Percentiles rank a stretch among this genome's conserved stretches.
Evolutionary conservation across 768 basidiomycete genomes (phyloP).

Genomic region (Tricholoma terreum): DNA sequence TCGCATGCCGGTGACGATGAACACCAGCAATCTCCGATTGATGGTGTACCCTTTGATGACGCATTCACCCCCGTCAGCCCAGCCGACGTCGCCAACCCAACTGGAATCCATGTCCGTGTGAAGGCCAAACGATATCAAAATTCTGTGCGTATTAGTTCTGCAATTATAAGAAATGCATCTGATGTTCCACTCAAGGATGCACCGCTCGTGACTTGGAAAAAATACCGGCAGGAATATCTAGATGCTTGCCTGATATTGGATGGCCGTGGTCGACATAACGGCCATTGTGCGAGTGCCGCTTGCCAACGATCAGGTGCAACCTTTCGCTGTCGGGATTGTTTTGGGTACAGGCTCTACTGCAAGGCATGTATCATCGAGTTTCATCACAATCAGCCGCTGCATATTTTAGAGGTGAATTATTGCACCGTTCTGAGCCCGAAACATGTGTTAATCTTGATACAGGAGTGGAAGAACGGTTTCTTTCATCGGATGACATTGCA

Average conservation of each 20-base stretch:
- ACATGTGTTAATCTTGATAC: neutral
- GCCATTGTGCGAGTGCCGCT: neutral
- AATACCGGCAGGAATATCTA: neutral
- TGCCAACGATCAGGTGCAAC: neutral
- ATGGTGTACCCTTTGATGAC: neutral
- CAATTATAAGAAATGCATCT: neutral
- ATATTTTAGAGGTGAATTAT: slow-evolving; percentile 2
- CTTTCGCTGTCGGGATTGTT: slow-evolving; percentile 1
- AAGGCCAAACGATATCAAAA: neutral
- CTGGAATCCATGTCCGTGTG: neutral
- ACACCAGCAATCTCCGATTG: neutral
- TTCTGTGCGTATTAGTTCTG: neutral
- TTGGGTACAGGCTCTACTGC: neutral
- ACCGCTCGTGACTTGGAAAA: slow-evolving; percentile 3
- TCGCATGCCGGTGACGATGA: neutral
- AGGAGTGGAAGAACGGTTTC: slow-evolving; percentile 1
- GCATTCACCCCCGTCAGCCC: neutral
- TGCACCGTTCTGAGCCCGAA: neutral
- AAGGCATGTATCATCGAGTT: neutral
- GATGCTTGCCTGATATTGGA: neutral
- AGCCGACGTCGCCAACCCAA: neutral
- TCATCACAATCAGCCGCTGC: slow-evolving; percentile 1
- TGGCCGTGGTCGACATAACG: neutral
- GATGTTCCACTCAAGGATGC: neutral
- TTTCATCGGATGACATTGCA: neutral